phyloP scores from a whole-genome alignment of 345 rosid genomes.

The Camelina laxa region DNA sequence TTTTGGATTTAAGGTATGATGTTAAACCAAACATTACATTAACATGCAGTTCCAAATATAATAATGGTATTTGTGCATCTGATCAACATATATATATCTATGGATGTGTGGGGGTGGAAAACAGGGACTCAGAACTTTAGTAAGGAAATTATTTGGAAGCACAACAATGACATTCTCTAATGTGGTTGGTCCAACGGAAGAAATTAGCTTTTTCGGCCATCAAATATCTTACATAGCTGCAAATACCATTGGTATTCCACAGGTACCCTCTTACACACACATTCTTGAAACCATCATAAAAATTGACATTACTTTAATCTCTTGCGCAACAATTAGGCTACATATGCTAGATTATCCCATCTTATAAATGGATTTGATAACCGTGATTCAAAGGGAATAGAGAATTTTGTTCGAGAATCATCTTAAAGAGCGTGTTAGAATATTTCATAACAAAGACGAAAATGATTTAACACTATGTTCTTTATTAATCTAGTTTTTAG shows the following conservation, averaged over 20 bases:
- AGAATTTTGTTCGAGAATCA: background rate
- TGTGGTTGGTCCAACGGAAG: constrained; percentile 57
- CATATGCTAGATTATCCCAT: no score
- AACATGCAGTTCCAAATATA: background rate
- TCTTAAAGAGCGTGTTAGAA: background rate
- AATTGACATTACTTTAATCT: no score
- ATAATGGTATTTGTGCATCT: background rate
- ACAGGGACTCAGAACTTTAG: constrained; percentile 49
- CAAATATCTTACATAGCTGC: constrained; percentile 51
- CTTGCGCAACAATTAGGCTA: background rate
- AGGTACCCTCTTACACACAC: constrained; percentile 37
- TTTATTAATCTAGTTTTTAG: no score
- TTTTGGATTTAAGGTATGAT: constrained; percentile 47
- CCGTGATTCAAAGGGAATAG: no score
- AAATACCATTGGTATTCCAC: constrained; percentile 57
- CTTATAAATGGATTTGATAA: no score
- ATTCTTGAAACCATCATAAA: background rate
- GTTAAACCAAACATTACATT: background rate
- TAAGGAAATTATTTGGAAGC: constrained; percentile 53
- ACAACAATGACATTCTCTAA: constrained; percentile 54
- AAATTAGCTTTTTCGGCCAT: constrained; percentile 57
- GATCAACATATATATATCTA: background rate
- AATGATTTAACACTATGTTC: background rate
- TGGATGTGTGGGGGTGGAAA: constrained; percentile 1
- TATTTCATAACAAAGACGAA: background rate